Evolutionary conservation across 2,329 filamentous ascomycete genomes (phyloP).

Genomic region (Hysterium pulicare): DNA sequence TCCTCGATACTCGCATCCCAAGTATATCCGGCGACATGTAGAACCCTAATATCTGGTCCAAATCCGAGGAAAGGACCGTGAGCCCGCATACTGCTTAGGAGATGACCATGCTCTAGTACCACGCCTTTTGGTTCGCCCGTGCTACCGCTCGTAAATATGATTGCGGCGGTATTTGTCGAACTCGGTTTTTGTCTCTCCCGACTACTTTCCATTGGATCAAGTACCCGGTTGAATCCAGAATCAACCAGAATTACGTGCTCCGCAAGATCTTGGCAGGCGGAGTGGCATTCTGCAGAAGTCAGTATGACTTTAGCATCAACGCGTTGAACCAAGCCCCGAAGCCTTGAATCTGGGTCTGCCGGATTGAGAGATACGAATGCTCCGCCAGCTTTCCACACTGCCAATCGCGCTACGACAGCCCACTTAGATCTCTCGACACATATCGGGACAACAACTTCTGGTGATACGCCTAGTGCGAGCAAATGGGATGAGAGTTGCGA

Average conservation of each 20-base stretch:
- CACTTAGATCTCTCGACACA: constrained; percentile 21
- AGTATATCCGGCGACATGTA: constrained; percentile 46
- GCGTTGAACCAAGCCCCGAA: not conserved
- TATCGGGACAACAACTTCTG: constrained; percentile 10
- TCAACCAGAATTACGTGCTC: not conserved
- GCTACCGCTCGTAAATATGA: constrained; percentile 56
- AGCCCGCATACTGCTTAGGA: constrained; percentile 42
- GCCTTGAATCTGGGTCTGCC: not conserved
- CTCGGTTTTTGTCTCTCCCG: too few relatives aligned
- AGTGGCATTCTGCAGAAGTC: not conserved
- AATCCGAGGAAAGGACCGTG: constrained; percentile 31
- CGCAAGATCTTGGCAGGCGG: not conserved
- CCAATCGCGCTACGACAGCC: constrained; percentile 11
- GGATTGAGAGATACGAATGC: constrained; percentile 21
- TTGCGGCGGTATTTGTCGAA: constrained; percentile 40
- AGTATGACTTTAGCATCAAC: not conserved
- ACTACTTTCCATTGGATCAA: too few relatives aligned
- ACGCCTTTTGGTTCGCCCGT: constrained; percentile 55
- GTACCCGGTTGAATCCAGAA: not conserved
- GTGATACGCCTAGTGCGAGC: constrained; percentile 5
- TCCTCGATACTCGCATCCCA: constrained; percentile 52
- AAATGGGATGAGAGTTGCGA: constrained; percentile 1
- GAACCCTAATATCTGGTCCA: constrained; percentile 49
- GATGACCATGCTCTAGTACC: constrained; percentile 56
- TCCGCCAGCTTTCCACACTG: constrained; percentile 20